phyloP scores from a whole-genome alignment of 441 rosid species.

The Kokia cookei region DNA sequence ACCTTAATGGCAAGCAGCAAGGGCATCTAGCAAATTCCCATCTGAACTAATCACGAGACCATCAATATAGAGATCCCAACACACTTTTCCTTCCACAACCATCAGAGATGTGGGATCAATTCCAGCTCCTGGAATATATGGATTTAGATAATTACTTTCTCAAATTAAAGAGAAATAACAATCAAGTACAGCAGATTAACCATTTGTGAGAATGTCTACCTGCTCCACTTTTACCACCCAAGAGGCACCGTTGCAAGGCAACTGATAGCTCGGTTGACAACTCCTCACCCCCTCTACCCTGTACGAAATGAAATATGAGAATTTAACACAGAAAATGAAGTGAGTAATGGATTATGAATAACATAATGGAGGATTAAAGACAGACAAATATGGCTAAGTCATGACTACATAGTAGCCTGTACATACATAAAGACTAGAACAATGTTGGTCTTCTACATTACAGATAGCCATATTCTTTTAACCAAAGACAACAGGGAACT shows the following conservation, averaged over 20 bases:
- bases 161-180: not conserved
- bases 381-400: not conserved
- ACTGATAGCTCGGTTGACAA: constrained; percentile 68
- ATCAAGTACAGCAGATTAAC: not conserved
- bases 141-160: not conserved
- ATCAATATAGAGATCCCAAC: constrained; percentile 90
- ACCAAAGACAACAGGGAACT: not conserved
- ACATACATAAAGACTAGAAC: not conserved
- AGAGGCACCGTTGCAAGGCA: constrained; percentile 67
- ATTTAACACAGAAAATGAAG: constrained; percentile 7
- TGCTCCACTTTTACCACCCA: constrained; percentile 88
- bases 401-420: not conserved
- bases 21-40: constrained; percentile 80
- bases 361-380: not conserved
- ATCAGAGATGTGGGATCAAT: constrained; percentile 67
- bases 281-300: constrained; percentile 95
- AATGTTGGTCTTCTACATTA: not conserved
- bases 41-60: constrained; percentile 79
- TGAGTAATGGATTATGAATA: not conserved
- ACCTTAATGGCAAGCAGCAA: constrained; percentile 88
- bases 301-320: constrained; percentile 5
- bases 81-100: constrained; percentile 71
- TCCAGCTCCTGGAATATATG: constrained; percentile 57
- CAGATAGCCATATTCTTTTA: not conserved
- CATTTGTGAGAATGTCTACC: constrained; percentile 25